Evolutionary conservation across 345 rosid species (phyloP).

Genomic region (Eucalyptus caleyi): DNA sequence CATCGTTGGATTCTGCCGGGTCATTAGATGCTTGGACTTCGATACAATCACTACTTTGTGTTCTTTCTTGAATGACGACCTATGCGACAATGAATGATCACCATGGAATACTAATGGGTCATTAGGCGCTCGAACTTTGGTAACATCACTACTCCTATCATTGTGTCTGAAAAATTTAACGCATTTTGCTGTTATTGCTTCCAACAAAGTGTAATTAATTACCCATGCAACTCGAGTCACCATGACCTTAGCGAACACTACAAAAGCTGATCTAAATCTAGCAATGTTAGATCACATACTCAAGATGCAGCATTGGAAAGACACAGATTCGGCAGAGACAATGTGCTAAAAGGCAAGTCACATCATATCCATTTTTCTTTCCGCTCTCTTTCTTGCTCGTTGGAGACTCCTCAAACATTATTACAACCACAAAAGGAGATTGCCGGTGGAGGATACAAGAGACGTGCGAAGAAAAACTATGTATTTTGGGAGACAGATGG

Average conservation of each 20-base stretch:
- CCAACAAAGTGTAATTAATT: background rate
- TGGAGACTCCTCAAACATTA: background rate
- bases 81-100: background rate
- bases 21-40: background rate
- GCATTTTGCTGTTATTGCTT: background rate
- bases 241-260: background rate
- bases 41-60: background rate
- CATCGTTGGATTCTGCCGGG: background rate
- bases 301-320: background rate
- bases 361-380: background rate
- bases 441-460: background rate
- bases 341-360: background rate
- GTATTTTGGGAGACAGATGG: background rate
- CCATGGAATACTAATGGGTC: background rate
- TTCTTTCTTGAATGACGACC: background rate
- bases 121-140: background rate
- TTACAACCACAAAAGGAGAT: background rate
- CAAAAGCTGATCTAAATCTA: background rate
- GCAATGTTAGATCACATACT: background rate
- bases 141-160: background rate
- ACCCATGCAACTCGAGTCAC: background rate
- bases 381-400: background rate
- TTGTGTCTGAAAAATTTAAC: background rate
- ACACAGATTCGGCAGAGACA: background rate
- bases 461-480: background rate